phyloP scores from a whole-genome alignment of 2,329 filamentous ascomycete species.

The Ophiobolus disseminans region DNA sequence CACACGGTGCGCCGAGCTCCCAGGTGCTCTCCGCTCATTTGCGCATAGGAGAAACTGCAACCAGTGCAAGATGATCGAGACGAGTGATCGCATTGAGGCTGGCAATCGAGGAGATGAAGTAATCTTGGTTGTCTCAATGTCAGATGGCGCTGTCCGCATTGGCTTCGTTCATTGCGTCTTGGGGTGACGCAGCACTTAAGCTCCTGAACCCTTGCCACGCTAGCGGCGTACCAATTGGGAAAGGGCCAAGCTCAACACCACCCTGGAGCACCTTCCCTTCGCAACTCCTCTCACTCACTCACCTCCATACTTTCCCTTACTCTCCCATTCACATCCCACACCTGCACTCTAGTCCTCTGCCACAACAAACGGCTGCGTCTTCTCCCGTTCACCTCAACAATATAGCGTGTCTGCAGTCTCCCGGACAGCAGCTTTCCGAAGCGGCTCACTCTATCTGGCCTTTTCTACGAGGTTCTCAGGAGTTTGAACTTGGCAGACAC shows the following conservation, averaged over 20 bases:
- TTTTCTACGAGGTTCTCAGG: conserved; percentile 19
- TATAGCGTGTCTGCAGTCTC: conserved; percentile 15
- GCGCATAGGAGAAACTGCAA: not conserved
- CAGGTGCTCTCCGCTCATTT: conserved; percentile 7
- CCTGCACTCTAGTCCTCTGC: conserved; percentile 1
- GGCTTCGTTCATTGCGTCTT: not conserved
- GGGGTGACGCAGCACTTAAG: conserved; percentile 15
- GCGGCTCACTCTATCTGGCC: conserved; percentile 31
- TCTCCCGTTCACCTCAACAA: not conserved
- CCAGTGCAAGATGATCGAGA: not conserved
- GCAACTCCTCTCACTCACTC: conserved; percentile 18
- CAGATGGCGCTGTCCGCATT: not conserved
- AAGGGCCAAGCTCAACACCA: conserved; percentile 31
- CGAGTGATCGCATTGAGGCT: not conserved
- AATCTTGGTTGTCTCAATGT: not conserved
- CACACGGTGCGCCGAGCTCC: conserved; percentile 21
- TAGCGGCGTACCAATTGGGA: conserved; percentile 30
- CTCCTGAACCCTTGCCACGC: conserved; percentile 8
- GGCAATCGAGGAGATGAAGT: conserved; percentile 2
- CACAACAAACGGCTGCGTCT: not conserved
- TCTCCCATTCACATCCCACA: not conserved
- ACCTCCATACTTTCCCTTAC: conserved; percentile 12
- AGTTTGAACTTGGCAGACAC: too few relatives aligned
- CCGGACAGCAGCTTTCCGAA: conserved; percentile 26
- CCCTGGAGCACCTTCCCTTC: conserved; percentile 29